Evolutionary conservation across 2,329 filamentous ascomycete genomes (phyloP).

Genomic region (Arthrobotrys sinensis): DNA sequence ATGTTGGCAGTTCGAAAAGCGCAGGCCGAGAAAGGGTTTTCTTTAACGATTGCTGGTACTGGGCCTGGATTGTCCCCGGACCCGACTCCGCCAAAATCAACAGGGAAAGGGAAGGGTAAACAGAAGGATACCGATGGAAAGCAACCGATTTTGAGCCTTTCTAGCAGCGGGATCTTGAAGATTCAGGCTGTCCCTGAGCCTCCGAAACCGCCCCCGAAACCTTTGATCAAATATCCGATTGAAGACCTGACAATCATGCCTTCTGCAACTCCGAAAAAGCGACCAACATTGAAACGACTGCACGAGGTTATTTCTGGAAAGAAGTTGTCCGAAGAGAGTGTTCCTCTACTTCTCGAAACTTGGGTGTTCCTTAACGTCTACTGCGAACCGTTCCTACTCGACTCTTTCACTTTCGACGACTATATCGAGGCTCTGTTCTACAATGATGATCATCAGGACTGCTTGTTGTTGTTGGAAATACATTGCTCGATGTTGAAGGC

Average conservation of each 20-base stretch:
- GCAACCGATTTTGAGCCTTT: constrained; percentile 33
- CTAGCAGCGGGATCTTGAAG: constrained; percentile 39
- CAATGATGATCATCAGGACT: constrained; percentile 79
- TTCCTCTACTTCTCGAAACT: constrained; percentile 88
- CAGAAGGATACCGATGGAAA: constrained; percentile 51
- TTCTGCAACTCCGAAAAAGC: constrained; percentile 74
- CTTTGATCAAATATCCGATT: constrained; percentile 91
- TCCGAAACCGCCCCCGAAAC: constrained; percentile 77
- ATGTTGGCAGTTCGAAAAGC: constrained; percentile 78
- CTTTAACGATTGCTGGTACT: constrained; percentile 54
- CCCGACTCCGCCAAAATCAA: constrained; percentile 38
- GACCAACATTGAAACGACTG: constrained; percentile 84
- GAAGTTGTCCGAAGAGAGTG: constrained; percentile 83
- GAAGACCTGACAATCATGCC: constrained; percentile 89
- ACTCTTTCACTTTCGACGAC: constrained; percentile 98
- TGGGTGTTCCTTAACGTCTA: constrained; percentile 99
- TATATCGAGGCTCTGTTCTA: constrained; percentile 90
- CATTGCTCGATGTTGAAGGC: constrained; percentile 93
- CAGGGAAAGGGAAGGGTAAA: constrained; percentile 41
- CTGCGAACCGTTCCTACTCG: constrained; percentile 91
- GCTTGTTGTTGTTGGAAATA: constrained; percentile 88
- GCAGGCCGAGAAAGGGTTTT: constrained; percentile 56
- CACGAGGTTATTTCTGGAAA: constrained; percentile 74
- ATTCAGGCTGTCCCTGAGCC: constrained; percentile 64
- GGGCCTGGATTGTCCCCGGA: constrained; percentile 54